Base-by-base conservation (phyloP, 176 grass and related monocot genomes). In the Ampelocalamus luodianensis region DNA sequence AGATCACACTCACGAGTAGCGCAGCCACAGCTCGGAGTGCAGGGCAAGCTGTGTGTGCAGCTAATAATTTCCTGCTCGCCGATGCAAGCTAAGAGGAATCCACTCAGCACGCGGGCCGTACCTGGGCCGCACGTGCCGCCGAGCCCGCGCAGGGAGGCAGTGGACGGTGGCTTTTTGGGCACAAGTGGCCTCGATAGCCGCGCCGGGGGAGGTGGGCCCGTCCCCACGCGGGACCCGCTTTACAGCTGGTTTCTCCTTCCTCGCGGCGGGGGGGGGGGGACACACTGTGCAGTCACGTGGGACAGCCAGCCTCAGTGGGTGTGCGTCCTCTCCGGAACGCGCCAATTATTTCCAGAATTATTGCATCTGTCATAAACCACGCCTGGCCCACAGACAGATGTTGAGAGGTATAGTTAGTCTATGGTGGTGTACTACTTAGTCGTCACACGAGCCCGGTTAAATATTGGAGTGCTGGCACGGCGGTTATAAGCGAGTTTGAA, bases 131-230 rank as follows among this genome's bases (percentile, higher is more conserved):
- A 90, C 89, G 80, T 90, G 89, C 50, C 85, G 80, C 23, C 18
- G 46, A 85, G 86, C 17, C 22, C 27, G 78, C 46, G 74, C 17
- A 22, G 39, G 54, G 90, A 23, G 90, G 71, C 86, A 92, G 65
- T 89, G 90, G 86, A 65, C 90, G 90, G 90, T 92, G 90, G 82
- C 90, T 83, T 89, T 88, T 82, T 65, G 64, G 82, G 48, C 79
- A 22, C 78, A 65, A 89, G 78, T 85, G 49, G 71, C 79, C 66
- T 67, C 83, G 58, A 68, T 24, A 26, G 71, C 50, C 50, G 38
- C 74, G 70, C 81, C 48, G 50, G 50, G 16, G 13, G 13, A 15
- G 43, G 53, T 13, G 80, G 90, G 90, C 60, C 83, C 48, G 14
- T 7, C 42, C 8, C 8, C 42, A 2, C 42, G 42, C 44, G 44